Evolutionary conservation across 1,139 yeast genomes (phyloP).

Genomic region (Scheffersomyces parashehatae): DNA sequence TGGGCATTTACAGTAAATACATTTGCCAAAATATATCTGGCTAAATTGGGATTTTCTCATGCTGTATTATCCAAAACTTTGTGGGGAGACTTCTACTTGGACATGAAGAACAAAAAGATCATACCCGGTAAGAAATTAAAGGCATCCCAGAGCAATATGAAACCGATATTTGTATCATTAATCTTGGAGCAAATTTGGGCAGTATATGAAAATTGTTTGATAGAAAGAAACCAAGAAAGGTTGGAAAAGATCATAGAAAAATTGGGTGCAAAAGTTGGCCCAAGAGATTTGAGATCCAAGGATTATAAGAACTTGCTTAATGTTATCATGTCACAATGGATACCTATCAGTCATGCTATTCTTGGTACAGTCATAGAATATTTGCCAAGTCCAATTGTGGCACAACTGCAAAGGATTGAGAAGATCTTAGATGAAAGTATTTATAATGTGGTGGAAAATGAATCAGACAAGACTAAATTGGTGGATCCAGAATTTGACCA

Average conservation of each 20-base stretch:
- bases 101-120: conserved; percentile 85
- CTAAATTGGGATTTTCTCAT: conserved; percentile 82
- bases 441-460: conserved; percentile 35
- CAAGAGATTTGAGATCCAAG: conserved; percentile 79
- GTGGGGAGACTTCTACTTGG: conserved; percentile 94
- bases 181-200: conserved; percentile 93
- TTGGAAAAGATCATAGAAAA: conserved; percentile 74
- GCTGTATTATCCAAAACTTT: conserved; percentile 79
- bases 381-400: conserved; percentile 77
- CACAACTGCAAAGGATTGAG: conserved; percentile 74
- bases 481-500: conserved; percentile 50
- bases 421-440: conserved; percentile 56
- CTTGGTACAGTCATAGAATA: conserved; percentile 81
- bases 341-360: conserved; percentile 87
- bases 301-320: conserved; percentile 66
- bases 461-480: conserved; percentile 17
- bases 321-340: conserved; percentile 88
- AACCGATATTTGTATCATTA: conserved; percentile 85
- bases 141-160: conserved; percentile 50
- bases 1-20: conserved; percentile 96
- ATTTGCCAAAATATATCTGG: conserved; percentile 83
- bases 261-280: conserved; percentile 64
- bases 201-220: conserved; percentile 69
- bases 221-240: conserved; percentile 68
- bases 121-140: conserved; percentile 56